phyloP scores from a whole-genome alignment of 2,329 filamentous ascomycete species.

The Hypoxylon sp. region DNA sequence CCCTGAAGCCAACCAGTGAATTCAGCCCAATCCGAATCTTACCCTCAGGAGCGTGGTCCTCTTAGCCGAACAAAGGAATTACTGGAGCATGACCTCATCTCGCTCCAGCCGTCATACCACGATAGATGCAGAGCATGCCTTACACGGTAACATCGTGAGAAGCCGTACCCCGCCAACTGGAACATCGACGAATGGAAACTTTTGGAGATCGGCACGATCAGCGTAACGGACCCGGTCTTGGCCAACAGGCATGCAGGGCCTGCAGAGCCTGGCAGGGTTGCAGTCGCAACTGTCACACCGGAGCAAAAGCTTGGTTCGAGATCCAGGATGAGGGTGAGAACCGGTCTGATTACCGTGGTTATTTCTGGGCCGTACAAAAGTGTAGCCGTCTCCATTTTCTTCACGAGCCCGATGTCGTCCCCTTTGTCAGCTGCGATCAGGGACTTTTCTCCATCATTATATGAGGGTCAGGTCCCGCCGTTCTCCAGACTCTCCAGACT shows the following conservation, averaged over 20 bases:
- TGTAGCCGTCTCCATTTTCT: slow-evolving; percentile 23
- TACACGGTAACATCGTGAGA: slow-evolving; percentile 19
- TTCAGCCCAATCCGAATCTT: slow-evolving; percentile 26
- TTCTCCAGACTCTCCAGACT: slow-evolving; percentile 36
- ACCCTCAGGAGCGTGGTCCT: slow-evolving; percentile 18
- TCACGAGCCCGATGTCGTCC: slow-evolving; percentile 24
- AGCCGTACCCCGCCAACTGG: slow-evolving; percentile 23
- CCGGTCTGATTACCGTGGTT: slow-evolving; percentile 24
- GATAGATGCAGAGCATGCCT: slow-evolving; percentile 34
- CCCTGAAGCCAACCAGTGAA: slow-evolving; percentile 31
- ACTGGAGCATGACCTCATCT: slow-evolving; percentile 36
- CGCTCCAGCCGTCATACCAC: slow-evolving; percentile 26
- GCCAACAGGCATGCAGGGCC: slow-evolving; percentile 28
- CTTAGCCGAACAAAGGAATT: slow-evolving; percentile 38
- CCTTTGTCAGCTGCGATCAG: slow-evolving; percentile 32
- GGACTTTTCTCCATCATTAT: slow-evolving; percentile 38
- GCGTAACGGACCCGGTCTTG: slow-evolving; percentile 26
- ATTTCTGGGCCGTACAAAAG: slow-evolving; percentile 20
- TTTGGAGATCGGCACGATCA: slow-evolving; percentile 37
- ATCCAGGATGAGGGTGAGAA: slow-evolving; percentile 35
- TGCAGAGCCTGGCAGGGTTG: slow-evolving; percentile 28
- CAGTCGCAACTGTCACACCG: slow-evolving; percentile 32
- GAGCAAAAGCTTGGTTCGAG: slow-evolving; percentile 40
- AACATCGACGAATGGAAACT: slow-evolving; percentile 24
- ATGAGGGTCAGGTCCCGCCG: slow-evolving; percentile 39